Base-by-base conservation (phyloP, 129 eudicot genomes). In the Solidago caesia region DNA sequence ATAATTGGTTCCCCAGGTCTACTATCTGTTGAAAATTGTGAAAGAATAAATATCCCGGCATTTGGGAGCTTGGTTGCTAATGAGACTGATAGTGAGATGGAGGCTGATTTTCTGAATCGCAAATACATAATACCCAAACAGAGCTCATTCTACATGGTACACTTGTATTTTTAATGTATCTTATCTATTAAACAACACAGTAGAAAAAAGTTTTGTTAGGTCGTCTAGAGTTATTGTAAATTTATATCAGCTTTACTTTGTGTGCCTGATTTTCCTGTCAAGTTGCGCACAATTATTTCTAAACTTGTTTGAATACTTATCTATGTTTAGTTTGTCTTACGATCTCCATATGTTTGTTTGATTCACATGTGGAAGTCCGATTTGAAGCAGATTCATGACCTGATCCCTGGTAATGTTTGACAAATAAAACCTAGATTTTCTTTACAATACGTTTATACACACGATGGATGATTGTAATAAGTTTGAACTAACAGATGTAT, bases 121-220 rank as follows among this genome's bases (percentile, higher is more conserved):
- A 78, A 64, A 69, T 93, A 86, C 75, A 85, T 93, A 58, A 68
- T 93, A 77, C 98, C 98, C 9, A 88, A 76, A 80, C 74, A 86
- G 66, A 88, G 89, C 76, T 71, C 87, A 73, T 90, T 93, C 77
- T 90, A 85, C 78, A 93, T 93, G 98, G 98, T 90, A 51, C 14
- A 71, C 21, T 25, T 63, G 53, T n/a, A 5, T 16, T 52, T n/a
- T 65, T 61, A 41, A 2, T 61, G 27, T 52, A n/a, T 58, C 66
- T 63, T 29, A 44, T 4, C 12, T 44, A 52, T 62, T 33, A 68
- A 49, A 16, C 64, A 77, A 1, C 47, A 51, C 5, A 25, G 33
- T 4, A 26, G 33, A 53, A 13, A 41, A 49, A 5, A 45, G 13
- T 2, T 12, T 39, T 33, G 15, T 21, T 46, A 41, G 66, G 55